Evolutionary conservation across 768 basidiomycete genomes (phyloP).

Genomic region (Trametes cingulata): DNA sequence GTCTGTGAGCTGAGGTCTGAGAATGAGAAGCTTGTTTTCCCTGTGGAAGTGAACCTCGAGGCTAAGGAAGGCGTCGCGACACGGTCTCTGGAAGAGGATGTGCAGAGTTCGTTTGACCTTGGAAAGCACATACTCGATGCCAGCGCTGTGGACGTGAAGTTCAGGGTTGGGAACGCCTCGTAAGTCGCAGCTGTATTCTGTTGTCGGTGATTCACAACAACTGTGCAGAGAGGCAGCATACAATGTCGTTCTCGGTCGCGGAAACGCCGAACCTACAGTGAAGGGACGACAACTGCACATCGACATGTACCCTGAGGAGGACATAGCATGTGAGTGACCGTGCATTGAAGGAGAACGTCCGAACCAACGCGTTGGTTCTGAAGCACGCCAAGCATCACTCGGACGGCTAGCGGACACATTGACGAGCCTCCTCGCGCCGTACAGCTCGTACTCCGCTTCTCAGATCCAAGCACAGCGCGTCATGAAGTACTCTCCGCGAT

Average conservation of each 20-base stretch:
- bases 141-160: constrained; percentile 9
- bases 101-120: background rate
- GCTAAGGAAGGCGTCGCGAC: background rate
- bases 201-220: background rate
- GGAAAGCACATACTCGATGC: background rate
- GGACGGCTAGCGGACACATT: constrained; percentile 34
- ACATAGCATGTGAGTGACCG: background rate
- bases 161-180: background rate
- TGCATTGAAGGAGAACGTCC: background rate
- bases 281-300: constrained; percentile 15
- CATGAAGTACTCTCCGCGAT: constrained; percentile 77
- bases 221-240: constrained; percentile 9
- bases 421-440: constrained; percentile 42
- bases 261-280: background rate
- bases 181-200: background rate
- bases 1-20: background rate
- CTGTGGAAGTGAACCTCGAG: constrained; percentile 25
- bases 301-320: constrained; percentile 1
- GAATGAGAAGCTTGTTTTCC: constrained; percentile 33
- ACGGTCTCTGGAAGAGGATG: background rate
- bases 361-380: background rate
- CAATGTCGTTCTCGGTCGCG: constrained; percentile 11
- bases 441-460: constrained; percentile 44
- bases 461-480: constrained; percentile 44
- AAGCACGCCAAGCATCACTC: background rate